phyloP scores from a whole-genome alignment of 1,284 basidiomycete genomes.

The Rhodotorula sp. region DNA sequence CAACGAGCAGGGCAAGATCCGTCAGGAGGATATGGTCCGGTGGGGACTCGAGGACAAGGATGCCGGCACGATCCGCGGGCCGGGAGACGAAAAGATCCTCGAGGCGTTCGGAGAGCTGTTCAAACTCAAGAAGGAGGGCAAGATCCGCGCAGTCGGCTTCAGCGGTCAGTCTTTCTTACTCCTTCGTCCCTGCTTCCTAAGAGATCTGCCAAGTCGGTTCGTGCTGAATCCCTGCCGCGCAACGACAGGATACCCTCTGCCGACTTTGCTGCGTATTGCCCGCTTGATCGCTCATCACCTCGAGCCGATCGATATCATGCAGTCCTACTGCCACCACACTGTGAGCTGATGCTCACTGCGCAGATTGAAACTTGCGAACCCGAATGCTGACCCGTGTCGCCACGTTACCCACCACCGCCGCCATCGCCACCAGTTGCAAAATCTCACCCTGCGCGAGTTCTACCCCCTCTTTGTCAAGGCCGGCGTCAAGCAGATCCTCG shows the following conservation, averaged over 20 bases:
- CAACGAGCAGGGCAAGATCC: conserved; percentile 39
- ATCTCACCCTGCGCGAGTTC: conserved; percentile 64
- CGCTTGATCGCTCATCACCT: conserved; percentile 66
- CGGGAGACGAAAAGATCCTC: conserved; percentile 76
- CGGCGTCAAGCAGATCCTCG: conserved; percentile 69
- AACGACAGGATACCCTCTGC: conserved; percentile 75
- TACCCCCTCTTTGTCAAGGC: conserved; percentile 58
- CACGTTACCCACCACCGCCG: not conserved
- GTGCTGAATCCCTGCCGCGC: not conserved
- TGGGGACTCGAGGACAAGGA: conserved; percentile 53
- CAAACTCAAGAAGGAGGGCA: conserved; percentile 72
- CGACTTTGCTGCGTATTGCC: conserved; percentile 77
- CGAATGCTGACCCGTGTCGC: not conserved
- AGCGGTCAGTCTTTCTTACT: conserved; percentile 58
- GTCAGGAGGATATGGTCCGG: conserved; percentile 35
- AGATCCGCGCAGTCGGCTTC: conserved; percentile 78
- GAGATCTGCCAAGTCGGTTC: too few species aligned
- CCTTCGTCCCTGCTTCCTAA: too few species aligned
- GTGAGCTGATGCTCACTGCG: conserved; percentile 4
- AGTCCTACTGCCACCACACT: conserved; percentile 82
- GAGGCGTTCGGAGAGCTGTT: conserved; percentile 70
- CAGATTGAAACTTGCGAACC: too few species aligned
- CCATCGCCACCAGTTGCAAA: conserved; percentile 59
- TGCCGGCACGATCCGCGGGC: conserved; percentile 63
- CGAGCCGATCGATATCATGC: conserved; percentile 71